phyloP scores from a whole-genome alignment of 139 green algal species.

The Ettlia oleoabundans region DNA sequence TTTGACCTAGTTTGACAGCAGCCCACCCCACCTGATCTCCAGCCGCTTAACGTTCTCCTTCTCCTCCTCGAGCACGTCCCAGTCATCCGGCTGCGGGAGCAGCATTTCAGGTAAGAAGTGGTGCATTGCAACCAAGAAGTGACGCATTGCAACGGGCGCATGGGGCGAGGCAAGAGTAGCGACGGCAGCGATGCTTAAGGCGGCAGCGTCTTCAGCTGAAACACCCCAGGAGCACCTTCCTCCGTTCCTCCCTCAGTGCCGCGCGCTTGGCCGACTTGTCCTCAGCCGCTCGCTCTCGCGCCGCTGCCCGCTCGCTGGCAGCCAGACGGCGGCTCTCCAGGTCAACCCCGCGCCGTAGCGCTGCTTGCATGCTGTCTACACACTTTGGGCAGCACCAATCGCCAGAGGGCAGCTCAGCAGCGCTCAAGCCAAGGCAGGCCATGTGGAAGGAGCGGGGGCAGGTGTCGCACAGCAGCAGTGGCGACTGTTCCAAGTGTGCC shows the following conservation, averaged over 20 bases:
- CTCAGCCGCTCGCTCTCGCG: conserved; percentile 40
- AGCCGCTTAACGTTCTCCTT: conserved; percentile 27
- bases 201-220: too few relatives aligned
- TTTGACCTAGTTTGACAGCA: too few relatives aligned
- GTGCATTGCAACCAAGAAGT: too few relatives aligned
- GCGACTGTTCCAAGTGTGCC: conserved; percentile 43
- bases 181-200: too few relatives aligned
- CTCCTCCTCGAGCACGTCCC: conserved; percentile 52
- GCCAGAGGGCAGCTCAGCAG: conserved; percentile 45
- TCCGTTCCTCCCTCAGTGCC: background rate
- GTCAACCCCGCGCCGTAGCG: conserved; percentile 47
- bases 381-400: conserved; percentile 64
- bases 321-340: conserved; percentile 35
- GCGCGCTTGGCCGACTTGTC: background rate
- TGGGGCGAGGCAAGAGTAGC: background rate
- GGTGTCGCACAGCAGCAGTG: conserved; percentile 62
- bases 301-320: conserved; percentile 24
- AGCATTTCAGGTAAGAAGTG: background rate
- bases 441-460: conserved; percentile 62
- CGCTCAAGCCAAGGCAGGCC: conserved; percentile 53
- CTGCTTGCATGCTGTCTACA: conserved; percentile 40
- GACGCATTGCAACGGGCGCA: too few relatives aligned
- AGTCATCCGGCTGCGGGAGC: conserved; percentile 29
- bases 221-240: too few relatives aligned
- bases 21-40: conserved; percentile 11